Evolutionary conservation across 2,329 filamentous ascomycete genomes (phyloP).

Genomic region (Lojkania enalia): DNA sequence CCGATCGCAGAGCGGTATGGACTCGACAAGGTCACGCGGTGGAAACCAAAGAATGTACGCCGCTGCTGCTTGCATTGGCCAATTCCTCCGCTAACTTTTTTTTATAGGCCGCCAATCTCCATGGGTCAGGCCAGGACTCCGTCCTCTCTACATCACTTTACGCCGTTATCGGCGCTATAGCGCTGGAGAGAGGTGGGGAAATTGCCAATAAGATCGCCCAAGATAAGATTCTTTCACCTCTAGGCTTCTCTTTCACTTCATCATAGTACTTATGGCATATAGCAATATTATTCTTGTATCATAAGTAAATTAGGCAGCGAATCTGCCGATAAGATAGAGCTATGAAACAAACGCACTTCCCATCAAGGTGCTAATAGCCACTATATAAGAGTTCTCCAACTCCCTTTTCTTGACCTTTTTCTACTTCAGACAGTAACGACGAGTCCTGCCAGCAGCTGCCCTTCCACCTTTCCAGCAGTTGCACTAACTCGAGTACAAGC

Average conservation of each 20-base stretch:
- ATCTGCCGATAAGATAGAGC: too few relatives aligned
- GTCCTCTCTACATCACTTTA: constrained; percentile 79
- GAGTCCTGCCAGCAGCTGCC: too few relatives aligned
- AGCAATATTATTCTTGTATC: too few relatives aligned
- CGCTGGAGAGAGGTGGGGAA: constrained; percentile 82
- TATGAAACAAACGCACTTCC: too few relatives aligned
- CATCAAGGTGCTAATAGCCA: too few relatives aligned
- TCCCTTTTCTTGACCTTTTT: too few relatives aligned
- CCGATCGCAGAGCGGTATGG: constrained; percentile 71
- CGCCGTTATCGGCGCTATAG: constrained; percentile 84
- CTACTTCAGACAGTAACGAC: too few relatives aligned
- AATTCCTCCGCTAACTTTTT: constrained; percentile 9
- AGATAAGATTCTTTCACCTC: constrained; percentile 70
- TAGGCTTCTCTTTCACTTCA: constrained; percentile 34
- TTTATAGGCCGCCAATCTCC: constrained; percentile 65
- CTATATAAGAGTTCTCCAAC: too few relatives aligned
- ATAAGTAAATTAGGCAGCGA: too few relatives aligned
- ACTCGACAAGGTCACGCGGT: constrained; percentile 75
- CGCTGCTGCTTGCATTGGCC: neutral
- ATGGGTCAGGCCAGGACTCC: constrained; percentile 71
- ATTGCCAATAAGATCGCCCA: constrained; percentile 74
- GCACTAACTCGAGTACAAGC: too few relatives aligned
- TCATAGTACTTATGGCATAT: too few relatives aligned
- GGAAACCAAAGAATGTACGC: constrained; percentile 82
- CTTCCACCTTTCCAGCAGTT: too few relatives aligned